These are phyloP conservation scores for Cryptococcus maquisensis DNA, from an alignment of 1,284 basidiomycete species.

Conservation along the genomic window DNA sequence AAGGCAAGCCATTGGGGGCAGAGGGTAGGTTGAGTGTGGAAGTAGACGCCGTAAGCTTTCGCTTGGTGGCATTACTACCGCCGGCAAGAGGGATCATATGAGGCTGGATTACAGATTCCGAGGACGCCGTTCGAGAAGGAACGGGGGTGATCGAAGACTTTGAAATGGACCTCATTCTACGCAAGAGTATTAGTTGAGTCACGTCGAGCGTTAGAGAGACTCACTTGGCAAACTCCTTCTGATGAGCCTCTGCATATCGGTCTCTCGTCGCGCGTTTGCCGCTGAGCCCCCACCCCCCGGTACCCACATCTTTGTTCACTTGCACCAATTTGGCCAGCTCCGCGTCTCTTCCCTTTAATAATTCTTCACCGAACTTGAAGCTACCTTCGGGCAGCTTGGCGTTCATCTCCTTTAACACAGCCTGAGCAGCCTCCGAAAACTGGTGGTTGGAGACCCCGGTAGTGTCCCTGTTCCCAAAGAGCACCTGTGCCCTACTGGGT, in stretches of 20 bases:
- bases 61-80: constrained; percentile 12
- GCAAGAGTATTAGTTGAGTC: neutral
- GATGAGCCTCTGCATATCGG: constrained; percentile 37
- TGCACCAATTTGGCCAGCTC: constrained; percentile 35
- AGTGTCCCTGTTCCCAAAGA: constrained; percentile 24
- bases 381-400: constrained; percentile 29
- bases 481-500: constrained; percentile 10
- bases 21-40: constrained; percentile 17
- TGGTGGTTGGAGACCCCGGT: constrained; percentile 24
- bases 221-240: constrained; percentile 42
- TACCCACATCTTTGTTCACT: constrained; percentile 23
- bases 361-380: constrained; percentile 29
- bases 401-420: constrained; percentile 40
- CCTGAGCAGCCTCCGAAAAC: constrained; percentile 35
- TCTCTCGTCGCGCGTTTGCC: constrained; percentile 12
- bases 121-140: neutral
- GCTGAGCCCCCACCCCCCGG: constrained; percentile 35
- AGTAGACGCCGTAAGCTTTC: constrained; percentile 14
- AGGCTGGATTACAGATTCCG: neutral
- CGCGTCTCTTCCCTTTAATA: constrained; percentile 41
- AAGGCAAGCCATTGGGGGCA: constrained; percentile 29
- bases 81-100: neutral
- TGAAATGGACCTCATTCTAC: constrained; percentile 34
- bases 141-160: constrained; percentile 5
- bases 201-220: constrained; percentile 2